Evolutionary conservation across 345 rosid species (phyloP), one percentile per base, ranked within the genome.

Genomic region (Rhizophora mangle): DNA sequence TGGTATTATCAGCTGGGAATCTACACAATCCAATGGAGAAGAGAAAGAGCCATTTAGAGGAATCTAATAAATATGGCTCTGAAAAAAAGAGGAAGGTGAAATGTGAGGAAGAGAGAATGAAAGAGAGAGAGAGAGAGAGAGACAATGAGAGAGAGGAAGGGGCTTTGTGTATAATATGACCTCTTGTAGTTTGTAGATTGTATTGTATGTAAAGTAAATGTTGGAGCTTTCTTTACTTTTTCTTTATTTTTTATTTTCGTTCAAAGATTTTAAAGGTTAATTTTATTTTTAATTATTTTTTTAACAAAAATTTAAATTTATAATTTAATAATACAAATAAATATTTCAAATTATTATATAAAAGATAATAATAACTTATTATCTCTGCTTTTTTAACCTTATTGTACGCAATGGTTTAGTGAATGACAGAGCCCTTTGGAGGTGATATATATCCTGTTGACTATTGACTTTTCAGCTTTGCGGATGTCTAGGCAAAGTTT

Each of bases 31-130:
- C 80, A 86, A 85, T 74, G 79, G 78, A 85, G 81, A 82, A 80
- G 82, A 74, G 82, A 73, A 81, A 78, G 73, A 72, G 63, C 37
- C 78, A 82, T 74, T 69, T 61, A 71, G 74, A 84, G 85, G 93
- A 86, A 88, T 84, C 90, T 86, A 76, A 84, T 79, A 80, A 91
- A 89, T 43, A 43, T 87, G 89, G 86, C 64, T 72, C 80, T 76
- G 72, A 66, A 81, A 74, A 77, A 68, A 77, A 68, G 63, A 66
- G 64, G 83, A 67, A 77, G 74, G 77, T 69, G 83, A 78, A 83
- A 81, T 67, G 54, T 74, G 74, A 58, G 72, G 63, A 36, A 69
- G 55, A 63, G 47, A 64, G 31, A 72, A 29, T 22, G 75, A 54
- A 43, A 56, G 61, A 64, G 37, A 64, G 65, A 37, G 30, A 43